Conservation (phyloP, 177 flowering plant species). For the Telopea speciosissima region DNA sequence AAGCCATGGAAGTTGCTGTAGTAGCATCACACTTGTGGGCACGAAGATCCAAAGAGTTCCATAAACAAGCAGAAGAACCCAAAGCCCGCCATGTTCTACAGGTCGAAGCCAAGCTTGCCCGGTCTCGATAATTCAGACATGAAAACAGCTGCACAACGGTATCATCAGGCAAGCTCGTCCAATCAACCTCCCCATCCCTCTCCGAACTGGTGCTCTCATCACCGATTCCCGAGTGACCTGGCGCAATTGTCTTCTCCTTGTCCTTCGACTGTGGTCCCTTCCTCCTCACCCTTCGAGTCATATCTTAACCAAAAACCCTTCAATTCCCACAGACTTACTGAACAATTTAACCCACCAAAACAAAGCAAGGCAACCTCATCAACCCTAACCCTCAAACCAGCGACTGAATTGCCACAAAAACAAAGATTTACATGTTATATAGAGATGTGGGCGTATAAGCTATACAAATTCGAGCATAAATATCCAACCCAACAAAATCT, state of each 20-base stretch:
- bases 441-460: not conserved
- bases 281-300: slow-evolving; percentile 80
- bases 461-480: not conserved
- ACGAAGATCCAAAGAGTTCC: slow-evolving; percentile 84
- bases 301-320: slow-evolving; percentile 24
- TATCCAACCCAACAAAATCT: not conserved
- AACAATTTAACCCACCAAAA: not conserved
- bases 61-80: slow-evolving; percentile 63
- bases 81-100: slow-evolving; percentile 69
- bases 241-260: slow-evolving; percentile 38
- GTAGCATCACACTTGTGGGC: slow-evolving; percentile 60
- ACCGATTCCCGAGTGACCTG: slow-evolving; percentile 33
- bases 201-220: slow-evolving; percentile 27
- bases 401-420: slow-evolving; percentile 2
- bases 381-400: slow-evolving; percentile 6
- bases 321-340: not conserved
- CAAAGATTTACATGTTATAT: not conserved
- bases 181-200: slow-evolving; percentile 42
- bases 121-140: slow-evolving; percentile 78
- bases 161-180: slow-evolving; percentile 92
- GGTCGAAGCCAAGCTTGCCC: slow-evolving; percentile 82
- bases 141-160: slow-evolving; percentile 84
- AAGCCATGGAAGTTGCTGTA: slow-evolving; percentile 51
- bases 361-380: slow-evolving; percentile 4
- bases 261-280: slow-evolving; percentile 43